phyloP scores from a whole-genome alignment of 345 rosid genomes.

The Euphorbia pulcherrima region DNA sequence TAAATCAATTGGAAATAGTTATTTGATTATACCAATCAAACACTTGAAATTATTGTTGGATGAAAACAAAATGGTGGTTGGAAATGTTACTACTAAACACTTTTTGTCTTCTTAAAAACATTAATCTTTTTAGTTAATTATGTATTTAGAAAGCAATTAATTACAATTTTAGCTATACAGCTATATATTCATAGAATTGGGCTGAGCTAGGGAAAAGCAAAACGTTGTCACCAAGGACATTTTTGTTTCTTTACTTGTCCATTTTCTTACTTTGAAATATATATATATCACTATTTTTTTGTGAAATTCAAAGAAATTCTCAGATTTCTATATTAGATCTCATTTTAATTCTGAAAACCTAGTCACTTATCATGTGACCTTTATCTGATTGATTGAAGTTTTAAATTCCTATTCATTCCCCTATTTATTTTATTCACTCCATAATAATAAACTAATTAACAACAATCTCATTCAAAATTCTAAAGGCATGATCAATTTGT shows the following conservation, averaged over 20 bases:
- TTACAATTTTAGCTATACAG: too few species aligned
- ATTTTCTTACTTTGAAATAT: slow-evolving; percentile 18
- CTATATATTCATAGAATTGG: neutral
- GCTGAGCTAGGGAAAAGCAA: slow-evolving; percentile 41
- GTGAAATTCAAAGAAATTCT: slow-evolving; percentile 26
- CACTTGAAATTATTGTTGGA: too few species aligned
- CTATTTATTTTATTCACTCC: neutral
- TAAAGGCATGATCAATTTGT: too few species aligned
- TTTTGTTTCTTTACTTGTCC: slow-evolving; percentile 47
- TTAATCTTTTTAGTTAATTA: too few species aligned
- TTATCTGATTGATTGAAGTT: neutral
- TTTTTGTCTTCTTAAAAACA: too few species aligned
- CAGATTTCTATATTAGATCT: slow-evolving; percentile 18
- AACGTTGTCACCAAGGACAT: slow-evolving; percentile 55
- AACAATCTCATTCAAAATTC: too few species aligned
- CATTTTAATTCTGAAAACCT: slow-evolving; percentile 7
- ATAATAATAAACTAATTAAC: too few species aligned
- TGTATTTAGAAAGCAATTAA: neutral
- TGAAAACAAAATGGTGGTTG: too few species aligned
- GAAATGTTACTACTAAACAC: too few species aligned
- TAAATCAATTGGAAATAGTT: too few species aligned
- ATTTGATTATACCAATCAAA: too few species aligned
- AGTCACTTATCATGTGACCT: slow-evolving; percentile 1
- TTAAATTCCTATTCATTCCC: neutral
- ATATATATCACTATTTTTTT: neutral